phyloP scores from a whole-genome alignment of 2,329 filamentous ascomycete species.

The Pseudogymnoascus sp. region DNA sequence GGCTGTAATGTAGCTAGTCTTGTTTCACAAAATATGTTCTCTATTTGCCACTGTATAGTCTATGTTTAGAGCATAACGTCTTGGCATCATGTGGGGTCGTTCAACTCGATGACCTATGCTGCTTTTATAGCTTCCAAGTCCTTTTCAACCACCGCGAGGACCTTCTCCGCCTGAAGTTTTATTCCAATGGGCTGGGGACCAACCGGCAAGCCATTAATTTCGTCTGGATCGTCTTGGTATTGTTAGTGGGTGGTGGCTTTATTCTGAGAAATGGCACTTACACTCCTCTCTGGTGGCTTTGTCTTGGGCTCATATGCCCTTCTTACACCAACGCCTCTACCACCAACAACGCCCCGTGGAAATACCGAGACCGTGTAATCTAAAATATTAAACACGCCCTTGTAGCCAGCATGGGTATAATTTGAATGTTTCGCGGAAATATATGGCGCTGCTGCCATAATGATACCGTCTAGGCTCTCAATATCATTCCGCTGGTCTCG shows the following conservation, averaged over 20 bases:
- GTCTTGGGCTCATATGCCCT: neutral
- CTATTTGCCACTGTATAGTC: neutral
- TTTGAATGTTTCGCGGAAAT: conserved; percentile 25
- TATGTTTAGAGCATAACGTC: neutral
- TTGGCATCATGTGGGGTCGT: neutral
- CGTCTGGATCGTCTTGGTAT: conserved; percentile 56
- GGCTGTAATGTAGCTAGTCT: conserved; percentile 22
- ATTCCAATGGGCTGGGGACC: conserved; percentile 75
- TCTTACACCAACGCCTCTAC: neutral
- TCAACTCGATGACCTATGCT: neutral
- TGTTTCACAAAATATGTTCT: neutral
- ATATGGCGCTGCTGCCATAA: conserved; percentile 27
- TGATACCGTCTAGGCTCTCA: conserved; percentile 22
- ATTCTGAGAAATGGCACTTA: neutral
- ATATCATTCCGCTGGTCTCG: conserved; percentile 20
- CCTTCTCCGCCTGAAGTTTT: conserved; percentile 78
- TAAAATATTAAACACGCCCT: conserved; percentile 25
- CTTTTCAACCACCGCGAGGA: conserved; percentile 68
- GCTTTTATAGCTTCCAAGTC: conserved; percentile 30
- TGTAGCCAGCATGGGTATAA: conserved; percentile 20
- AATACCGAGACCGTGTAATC: conserved; percentile 16
- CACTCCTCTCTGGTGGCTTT: conserved; percentile 1
- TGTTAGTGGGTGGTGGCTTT: conserved; percentile 59
- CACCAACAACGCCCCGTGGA: conserved; percentile 2
- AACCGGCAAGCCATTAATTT: conserved; percentile 78